A percentile compares a stretch with the other conserved stretches of the same genome.
Conservation (phyloP, 768 basidiomycete genomes). For the Fomitopsis serialis region DNA sequence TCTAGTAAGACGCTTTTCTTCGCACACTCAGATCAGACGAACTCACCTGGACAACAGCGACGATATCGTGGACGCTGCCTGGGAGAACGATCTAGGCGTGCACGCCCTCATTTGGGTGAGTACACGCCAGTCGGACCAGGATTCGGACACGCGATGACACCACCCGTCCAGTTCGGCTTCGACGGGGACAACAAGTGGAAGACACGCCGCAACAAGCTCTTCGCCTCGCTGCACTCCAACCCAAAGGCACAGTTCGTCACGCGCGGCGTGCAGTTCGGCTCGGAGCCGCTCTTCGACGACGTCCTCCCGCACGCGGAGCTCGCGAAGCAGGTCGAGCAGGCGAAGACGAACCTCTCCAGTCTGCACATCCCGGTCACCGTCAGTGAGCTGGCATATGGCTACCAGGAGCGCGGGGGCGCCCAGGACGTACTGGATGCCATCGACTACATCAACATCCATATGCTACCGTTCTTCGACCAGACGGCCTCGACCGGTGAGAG, state of each 20-base stretch:
- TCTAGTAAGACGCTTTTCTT: slow-evolving; percentile 22
- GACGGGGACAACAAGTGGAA: slow-evolving; percentile 18
- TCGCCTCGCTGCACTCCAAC: slow-evolving; percentile 22
- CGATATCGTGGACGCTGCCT: slow-evolving; percentile 62
- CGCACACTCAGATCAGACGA: no score
- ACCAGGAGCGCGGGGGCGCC: slow-evolving; percentile 21
- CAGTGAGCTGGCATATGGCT: slow-evolving; percentile 22
- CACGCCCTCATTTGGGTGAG: slow-evolving; percentile 72
- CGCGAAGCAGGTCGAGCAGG: slow-evolving; percentile 19
- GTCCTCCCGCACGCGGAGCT: slow-evolving; percentile 15
- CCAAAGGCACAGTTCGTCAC: slow-evolving; percentile 19
- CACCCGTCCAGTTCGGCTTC: slow-evolving; percentile 22
- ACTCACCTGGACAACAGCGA: slow-evolving; percentile 29
- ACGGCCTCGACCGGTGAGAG: slow-evolving; percentile 46
- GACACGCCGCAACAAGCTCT: slow-evolving; percentile 15
- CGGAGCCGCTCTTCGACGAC: slow-evolving; percentile 19
- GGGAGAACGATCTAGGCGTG: slow-evolving; percentile 59
- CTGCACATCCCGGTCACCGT: slow-evolving; percentile 19
- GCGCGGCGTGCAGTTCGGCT: slow-evolving; percentile 21
- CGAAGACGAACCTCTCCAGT: no score
- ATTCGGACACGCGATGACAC: not conserved
- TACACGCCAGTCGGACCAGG: not conserved
- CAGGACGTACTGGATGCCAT: slow-evolving; percentile 21
- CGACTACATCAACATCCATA: slow-evolving; percentile 21
- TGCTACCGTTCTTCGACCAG: slow-evolving; percentile 22